Percentiles rank a stretch among this genome's conserved stretches.
Evolutionary conservation across 2,329 filamentous ascomycete genomes (phyloP).

Genomic region (Pseudocercospora crystallina): DNA sequence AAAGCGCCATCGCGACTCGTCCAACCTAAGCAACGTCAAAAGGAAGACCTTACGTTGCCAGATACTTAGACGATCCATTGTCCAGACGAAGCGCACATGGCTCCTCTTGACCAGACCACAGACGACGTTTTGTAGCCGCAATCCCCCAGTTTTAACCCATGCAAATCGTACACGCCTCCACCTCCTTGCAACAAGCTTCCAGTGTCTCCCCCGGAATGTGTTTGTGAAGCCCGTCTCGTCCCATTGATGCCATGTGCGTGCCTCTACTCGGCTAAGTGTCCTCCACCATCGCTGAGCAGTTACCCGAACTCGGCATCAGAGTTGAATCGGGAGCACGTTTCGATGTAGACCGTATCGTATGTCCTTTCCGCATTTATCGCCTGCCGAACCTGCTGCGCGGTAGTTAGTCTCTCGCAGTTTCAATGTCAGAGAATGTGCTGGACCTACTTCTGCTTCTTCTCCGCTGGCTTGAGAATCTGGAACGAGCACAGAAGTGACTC

Average conservation of each 20-base stretch:
- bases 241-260: slow-evolving; percentile 14
- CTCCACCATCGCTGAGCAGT: slow-evolving; percentile 6
- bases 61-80: neutral
- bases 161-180: slow-evolving; percentile 12
- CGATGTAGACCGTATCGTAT: slow-evolving; percentile 1
- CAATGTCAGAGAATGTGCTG: slow-evolving; percentile 34
- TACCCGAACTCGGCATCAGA: slow-evolving; percentile 12
- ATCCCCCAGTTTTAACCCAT: slow-evolving; percentile 8
- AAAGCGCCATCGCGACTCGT: slow-evolving; percentile 5
- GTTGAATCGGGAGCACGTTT: slow-evolving; percentile 9
- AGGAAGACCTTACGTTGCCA: neutral
- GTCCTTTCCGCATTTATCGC: slow-evolving; percentile 59
- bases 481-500: slow-evolving; percentile 98
- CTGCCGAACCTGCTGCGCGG: slow-evolving; percentile 86
- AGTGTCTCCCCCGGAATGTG: neutral
- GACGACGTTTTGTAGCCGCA: neutral
- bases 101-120: neutral
- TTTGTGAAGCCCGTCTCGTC: slow-evolving; percentile 5
- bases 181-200: slow-evolving; percentile 2
- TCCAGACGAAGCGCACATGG: neutral
- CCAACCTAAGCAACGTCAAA: slow-evolving; percentile 3
- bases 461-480: slow-evolving; percentile 99
- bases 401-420: slow-evolving; percentile 28
- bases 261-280: slow-evolving; percentile 11
- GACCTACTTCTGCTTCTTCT: slow-evolving; percentile 99